phyloP scores from a whole-genome alignment of 768 basidiomycete genomes.

The Tylopilus balloui region DNA sequence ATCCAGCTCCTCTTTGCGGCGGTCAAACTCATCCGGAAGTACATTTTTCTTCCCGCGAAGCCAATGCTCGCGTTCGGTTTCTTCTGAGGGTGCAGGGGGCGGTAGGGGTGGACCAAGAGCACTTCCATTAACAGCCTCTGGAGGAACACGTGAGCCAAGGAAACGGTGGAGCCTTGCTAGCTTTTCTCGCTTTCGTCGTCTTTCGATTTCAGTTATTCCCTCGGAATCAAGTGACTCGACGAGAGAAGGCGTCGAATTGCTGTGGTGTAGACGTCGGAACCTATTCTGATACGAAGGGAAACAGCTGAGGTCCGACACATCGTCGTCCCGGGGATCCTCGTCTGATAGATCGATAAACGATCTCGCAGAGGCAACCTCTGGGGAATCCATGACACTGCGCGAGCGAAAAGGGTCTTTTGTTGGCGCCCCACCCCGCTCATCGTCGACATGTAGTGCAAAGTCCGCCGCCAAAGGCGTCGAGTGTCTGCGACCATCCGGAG shows the following conservation, averaged over 20 bases:
- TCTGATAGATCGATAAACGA: slow-evolving; percentile 68
- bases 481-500: slow-evolving; percentile 41
- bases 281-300: slow-evolving; percentile 25
- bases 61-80: slow-evolving; percentile 37
- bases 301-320: slow-evolving; percentile 28
- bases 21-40: slow-evolving; percentile 50
- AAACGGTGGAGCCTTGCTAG: slow-evolving; percentile 81
- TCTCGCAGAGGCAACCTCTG: slow-evolving; percentile 29
- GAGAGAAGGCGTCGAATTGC: slow-evolving; percentile 44
- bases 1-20: slow-evolving; percentile 65
- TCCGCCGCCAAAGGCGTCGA: slow-evolving; percentile 53
- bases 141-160: slow-evolving; percentile 76
- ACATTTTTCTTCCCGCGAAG: slow-evolving; percentile 46
- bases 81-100: slow-evolving; percentile 27
- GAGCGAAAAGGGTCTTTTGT: slow-evolving; percentile 2
- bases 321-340: slow-evolving; percentile 41
- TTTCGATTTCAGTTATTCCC: slow-evolving; percentile 56
- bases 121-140: slow-evolving; percentile 58
- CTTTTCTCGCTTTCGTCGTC: slow-evolving; percentile 66
- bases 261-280: slow-evolving; percentile 24
- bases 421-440: slow-evolving; percentile 1
- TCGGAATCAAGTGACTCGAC: slow-evolving; percentile 48
- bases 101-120: slow-evolving; percentile 32
- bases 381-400: slow-evolving; percentile 12
- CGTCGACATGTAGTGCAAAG: slow-evolving; percentile 27